phyloP scores from a whole-genome alignment of 768 basidiomycete species.

The Xanthoconium stramineum region DNA sequence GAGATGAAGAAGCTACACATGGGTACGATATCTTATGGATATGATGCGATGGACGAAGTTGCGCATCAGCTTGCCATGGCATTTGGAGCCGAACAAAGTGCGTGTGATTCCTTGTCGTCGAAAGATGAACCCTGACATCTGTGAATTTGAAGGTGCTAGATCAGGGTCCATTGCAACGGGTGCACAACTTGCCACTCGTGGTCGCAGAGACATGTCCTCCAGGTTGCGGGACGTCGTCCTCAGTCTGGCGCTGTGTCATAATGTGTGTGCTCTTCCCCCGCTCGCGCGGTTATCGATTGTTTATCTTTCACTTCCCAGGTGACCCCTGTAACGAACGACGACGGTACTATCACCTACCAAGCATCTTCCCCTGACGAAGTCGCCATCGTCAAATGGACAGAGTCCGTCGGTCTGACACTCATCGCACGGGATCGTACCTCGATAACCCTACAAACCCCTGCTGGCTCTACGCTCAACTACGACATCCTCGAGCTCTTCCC shows the following conservation, averaged over 20 bases:
- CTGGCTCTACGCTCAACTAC: conserved; percentile 61
- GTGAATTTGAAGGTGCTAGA: conserved; percentile 37
- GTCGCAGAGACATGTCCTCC: conserved; percentile 92
- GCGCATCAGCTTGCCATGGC: conserved; percentile 85
- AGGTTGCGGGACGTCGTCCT: conserved; percentile 90
- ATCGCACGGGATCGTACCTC: conserved; percentile 84
- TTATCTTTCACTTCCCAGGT: conserved; percentile 56
- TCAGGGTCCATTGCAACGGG: conserved; percentile 69
- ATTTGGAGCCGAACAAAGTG: conserved; percentile 69
- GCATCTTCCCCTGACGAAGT: conserved; percentile 99
- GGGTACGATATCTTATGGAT: conserved; percentile 97
- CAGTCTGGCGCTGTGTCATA: conserved; percentile 93
- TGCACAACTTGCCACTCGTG: conserved; percentile 78
- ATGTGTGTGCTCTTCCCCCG: conserved; percentile 48
- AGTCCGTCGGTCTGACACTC: conserved; percentile 89
- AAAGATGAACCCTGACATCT: not conserved
- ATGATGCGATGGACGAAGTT: conserved; percentile 99
- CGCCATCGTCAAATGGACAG: conserved; percentile 96
- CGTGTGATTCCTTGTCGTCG: not conserved
- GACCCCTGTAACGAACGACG: conserved; percentile 92
- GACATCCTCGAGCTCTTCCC: conserved; percentile 95
- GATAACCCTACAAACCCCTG: conserved; percentile 79
- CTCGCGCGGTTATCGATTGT: not conserved
- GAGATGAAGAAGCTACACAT: conserved; percentile 99
- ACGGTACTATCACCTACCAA: conserved; percentile 94